Evolutionary conservation across 345 rosid genomes (phyloP).

Genomic region (Syzygium jambos): DNA sequence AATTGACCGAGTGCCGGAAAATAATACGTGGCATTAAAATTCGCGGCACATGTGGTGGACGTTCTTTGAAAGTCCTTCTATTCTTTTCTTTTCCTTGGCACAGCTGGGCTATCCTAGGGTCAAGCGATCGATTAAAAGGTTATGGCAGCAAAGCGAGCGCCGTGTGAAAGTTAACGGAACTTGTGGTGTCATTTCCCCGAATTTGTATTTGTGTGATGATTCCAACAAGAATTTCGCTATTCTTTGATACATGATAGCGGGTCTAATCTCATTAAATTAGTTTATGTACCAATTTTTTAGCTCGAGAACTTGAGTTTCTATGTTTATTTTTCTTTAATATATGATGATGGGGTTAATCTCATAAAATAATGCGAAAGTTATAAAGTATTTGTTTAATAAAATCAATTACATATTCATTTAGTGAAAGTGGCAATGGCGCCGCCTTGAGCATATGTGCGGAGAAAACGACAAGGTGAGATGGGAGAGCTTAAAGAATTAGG

Average conservation of each 20-base stretch:
- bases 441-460: not conserved
- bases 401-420: not conserved
- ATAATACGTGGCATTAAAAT: not conserved
- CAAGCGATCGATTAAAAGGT: not conserved
- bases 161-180: not conserved
- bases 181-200: no score
- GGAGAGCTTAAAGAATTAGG: not conserved
- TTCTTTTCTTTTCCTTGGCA: no score
- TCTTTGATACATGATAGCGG: not conserved
- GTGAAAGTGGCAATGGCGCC: not conserved
- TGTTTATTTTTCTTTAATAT: no score
- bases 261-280: not conserved
- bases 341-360: not conserved
- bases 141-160: not conserved
- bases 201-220: no score
- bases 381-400: not conserved
- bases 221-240: no score
- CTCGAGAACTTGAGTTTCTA: not conserved
- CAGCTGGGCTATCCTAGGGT: no score
- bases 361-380: not conserved
- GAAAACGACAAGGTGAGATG: not conserved
- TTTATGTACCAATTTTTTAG: not conserved
- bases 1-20: rapidly evolving
- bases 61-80: not conserved
- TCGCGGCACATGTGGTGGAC: rapidly evolving